Evolutionary conservation across 2,329 filamentous ascomycete genomes (phyloP).

Genomic region (Diaporthe nobilis): DNA sequence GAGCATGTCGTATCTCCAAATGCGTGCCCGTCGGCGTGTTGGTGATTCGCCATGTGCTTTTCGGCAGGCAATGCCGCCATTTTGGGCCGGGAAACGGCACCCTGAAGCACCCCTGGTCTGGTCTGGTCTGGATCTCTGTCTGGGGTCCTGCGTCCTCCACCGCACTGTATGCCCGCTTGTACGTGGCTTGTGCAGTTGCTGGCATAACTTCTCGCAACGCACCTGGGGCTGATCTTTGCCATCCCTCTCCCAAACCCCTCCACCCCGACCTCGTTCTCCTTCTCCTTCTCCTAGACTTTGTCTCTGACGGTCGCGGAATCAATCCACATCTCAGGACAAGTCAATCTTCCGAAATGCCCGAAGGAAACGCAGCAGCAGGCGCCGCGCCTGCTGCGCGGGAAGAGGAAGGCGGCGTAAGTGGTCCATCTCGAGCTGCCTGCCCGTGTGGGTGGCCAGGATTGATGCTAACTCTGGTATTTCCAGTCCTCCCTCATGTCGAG

Average conservation of each 20-base stretch:
- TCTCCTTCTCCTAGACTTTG: constrained; percentile 4
- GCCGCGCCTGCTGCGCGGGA: constrained; percentile 40
- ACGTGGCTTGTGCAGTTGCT: constrained; percentile 31
- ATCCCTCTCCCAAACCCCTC: not conserved
- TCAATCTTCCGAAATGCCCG: constrained; percentile 39
- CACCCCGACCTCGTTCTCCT: not conserved
- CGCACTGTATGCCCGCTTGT: not conserved
- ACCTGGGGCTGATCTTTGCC: not conserved
- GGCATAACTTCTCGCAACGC: constrained; percentile 6
- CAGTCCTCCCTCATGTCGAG: constrained; percentile 59
- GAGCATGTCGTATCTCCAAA: not conserved
- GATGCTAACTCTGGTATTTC: constrained; percentile 18
- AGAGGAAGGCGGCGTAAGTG: constrained; percentile 42
- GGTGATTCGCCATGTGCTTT: constrained; percentile 26
- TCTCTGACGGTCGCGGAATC: constrained; percentile 25
- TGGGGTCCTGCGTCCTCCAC: constrained; percentile 6
- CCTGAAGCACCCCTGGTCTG: not conserved
- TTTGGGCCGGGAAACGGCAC: not conserved
- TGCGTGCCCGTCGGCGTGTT: constrained; percentile 1
- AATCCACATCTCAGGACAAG: constrained; percentile 29
- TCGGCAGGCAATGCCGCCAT: constrained; percentile 28
- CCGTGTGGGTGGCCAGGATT: constrained; percentile 45
- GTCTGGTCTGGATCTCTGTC: not conserved
- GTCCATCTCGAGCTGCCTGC: not conserved
- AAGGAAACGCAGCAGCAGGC: constrained; percentile 41